Base-by-base conservation (phyloP, 2,329 filamentous ascomycete genomes). In the Pseudophaeomoniella oleicola region DNA sequence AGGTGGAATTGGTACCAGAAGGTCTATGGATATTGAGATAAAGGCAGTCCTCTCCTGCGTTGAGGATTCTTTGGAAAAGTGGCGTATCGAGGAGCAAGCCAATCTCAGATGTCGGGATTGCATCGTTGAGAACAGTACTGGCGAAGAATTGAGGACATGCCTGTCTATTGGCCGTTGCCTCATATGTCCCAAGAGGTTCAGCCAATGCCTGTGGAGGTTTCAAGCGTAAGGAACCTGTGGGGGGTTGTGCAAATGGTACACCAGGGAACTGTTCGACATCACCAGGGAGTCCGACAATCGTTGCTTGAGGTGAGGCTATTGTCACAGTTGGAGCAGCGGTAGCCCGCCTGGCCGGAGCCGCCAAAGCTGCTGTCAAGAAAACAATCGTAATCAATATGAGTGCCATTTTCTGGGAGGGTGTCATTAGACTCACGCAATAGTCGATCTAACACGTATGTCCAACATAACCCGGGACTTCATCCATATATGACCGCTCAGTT, bases 201-300 rank as follows among this genome's bases (percentile, higher is more conserved):
- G 65, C 72, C 12, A 82, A 58, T 5, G 68, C 62, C 49, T 75
- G 67, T 1, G 83, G 83, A 4, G 79, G 77, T 50, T 71, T 77
- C 19, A 90, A 67, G 12, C 83, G 75, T 16, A 84, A 61, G 3
- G 63, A 53, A 0, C 78, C 80, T 0, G 71, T 65, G 0, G 82
- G 82, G 2, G 80, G 69, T 42, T 82, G 63, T 2, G 81, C 81
- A 49, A 76, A 90, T 3, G 81, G 82, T 38, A 90, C 83, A 15
- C 77, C 81, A 38, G 70, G 74, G 60, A 83, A 87, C 16, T 64
- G 71, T 39, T 88, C 81, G 14, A 84, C 66, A 16, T 34, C 32
- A 6, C n/a, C n/a, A 15, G 30, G 6, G 10, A 6, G 6, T 15
- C n/a, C 30, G 30, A 14, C 15, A 14, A 32, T 32, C 9, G 16